These are phyloP conservation scores for Avena eriantha DNA, from an alignment of 176 grass and related monocot genomes.

Conservation along the genomic window DNA sequence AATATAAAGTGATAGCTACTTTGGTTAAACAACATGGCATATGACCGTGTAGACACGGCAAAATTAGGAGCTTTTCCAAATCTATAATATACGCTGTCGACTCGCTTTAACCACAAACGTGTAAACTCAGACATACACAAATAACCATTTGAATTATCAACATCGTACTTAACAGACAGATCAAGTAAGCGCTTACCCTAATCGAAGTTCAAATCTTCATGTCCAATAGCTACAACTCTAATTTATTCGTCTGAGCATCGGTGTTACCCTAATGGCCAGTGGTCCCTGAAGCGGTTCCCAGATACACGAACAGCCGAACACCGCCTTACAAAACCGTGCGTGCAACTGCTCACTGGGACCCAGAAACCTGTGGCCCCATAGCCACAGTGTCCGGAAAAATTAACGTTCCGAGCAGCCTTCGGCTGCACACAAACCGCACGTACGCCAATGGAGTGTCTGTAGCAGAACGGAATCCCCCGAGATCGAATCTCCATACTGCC, in stretches of 20 bases:
- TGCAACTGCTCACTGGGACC: neutral
- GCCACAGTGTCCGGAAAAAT: slow-evolving; percentile 3
- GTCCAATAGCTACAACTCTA: neutral
- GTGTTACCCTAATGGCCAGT: neutral
- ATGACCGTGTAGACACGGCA: no score
- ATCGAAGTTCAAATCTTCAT: neutral
- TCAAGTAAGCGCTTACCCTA: neutral
- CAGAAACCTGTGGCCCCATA: neutral
- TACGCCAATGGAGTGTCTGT: slow-evolving; percentile 34
- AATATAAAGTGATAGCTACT: no score
- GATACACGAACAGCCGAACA: neutral
- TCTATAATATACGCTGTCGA: no score
- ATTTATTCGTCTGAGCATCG: neutral
- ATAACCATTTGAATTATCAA: no score
- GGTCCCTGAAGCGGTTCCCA: neutral
- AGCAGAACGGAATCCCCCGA: slow-evolving; percentile 8
- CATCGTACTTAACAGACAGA: no score
- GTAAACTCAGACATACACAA: no score
- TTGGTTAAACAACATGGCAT: no score
- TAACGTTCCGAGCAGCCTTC: neutral
- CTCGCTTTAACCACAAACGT: no score
- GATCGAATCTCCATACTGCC: slow-evolving; percentile 39
- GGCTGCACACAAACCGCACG: neutral
- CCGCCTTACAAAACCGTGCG: neutral
- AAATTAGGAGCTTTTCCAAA: no score